Base-by-base conservation (phyloP, 495 filamentous ascomycete species). In the Neurospora hispaniola region DNA sequence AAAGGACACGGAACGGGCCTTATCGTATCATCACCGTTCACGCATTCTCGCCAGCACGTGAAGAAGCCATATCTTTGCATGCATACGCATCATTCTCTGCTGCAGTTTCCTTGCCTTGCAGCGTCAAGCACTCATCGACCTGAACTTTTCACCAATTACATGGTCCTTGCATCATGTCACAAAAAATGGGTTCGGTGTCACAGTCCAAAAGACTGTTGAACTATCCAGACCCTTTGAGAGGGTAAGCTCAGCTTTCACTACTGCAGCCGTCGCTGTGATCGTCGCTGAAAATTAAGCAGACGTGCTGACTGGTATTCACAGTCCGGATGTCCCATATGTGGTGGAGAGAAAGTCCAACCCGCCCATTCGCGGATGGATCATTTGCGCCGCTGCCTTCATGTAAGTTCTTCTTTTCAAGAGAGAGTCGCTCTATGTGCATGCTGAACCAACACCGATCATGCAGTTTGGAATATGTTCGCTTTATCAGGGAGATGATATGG, bases 401-500 rank as follows among this genome's bases (percentile, higher is more conserved):
- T 80, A 71, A 35, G 79, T 8, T 38, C 35, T 38, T 38, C 35
- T 38, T 74, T 10, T 6, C 46, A 7, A 43, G 2, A 2, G 16
- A 27, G 6, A 40, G 12, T 35, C 11, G 8, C 3, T 38, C 31
- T 6, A 38, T 5, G 35, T 27, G 9, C 9, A 66, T 8, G 27
- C 35, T 66, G 40, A 12, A 23, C 73, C 75, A 46, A 78, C 48
- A 14, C 6, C 3, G 10, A 4, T 31, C 5, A 40, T 3, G 27
- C 72, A 82, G 81, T 18, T 76, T 83, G 75, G 81, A 83, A 71
- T 79, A 75, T 71, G 69, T 81, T 41, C 73, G 80, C 16, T 80
- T 79, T 66, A 12, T 82, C 10, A 74, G 80, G 40, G 71, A 76
- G 27, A 18, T 69, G 2, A 72, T 79, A 62, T 97, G 91, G 91